Evolutionary conservation across 2,329 filamentous ascomycete species (phyloP).

Genomic region (Fusarium secorum): DNA sequence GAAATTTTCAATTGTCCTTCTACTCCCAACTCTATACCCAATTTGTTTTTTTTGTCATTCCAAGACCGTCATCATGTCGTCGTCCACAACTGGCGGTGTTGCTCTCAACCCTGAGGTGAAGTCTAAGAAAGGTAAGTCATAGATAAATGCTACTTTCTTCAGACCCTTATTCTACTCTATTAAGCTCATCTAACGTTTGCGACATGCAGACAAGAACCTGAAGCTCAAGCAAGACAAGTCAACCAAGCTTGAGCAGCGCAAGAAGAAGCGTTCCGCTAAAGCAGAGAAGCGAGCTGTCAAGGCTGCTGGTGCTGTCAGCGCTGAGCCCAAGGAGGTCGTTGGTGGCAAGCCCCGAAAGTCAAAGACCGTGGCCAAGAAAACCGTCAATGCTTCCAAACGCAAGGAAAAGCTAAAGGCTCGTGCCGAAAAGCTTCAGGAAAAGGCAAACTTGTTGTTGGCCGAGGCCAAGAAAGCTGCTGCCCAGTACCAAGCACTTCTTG

Average conservation of each 20-base stretch:
- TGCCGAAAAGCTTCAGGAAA: slow-evolving; percentile 47
- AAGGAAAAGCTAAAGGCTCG: slow-evolving; percentile 49
- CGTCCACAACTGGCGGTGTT: slow-evolving; percentile 13
- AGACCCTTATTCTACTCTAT: neutral
- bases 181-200: neutral
- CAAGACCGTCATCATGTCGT: slow-evolving; percentile 22
- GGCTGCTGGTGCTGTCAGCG: slow-evolving; percentile 36
- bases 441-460: slow-evolving; percentile 49
- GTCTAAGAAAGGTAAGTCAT: slow-evolving; percentile 27
- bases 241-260: slow-evolving; percentile 40
- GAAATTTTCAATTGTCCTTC: too few relatives aligned
- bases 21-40: neutral
- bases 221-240: slow-evolving; percentile 27
- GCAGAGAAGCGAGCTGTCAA: slow-evolving; percentile 51
- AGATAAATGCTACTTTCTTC: neutral
- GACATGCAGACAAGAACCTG: slow-evolving; percentile 14
- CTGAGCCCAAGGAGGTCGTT: slow-evolving; percentile 45
- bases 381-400: slow-evolving; percentile 50
- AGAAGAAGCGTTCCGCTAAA: slow-evolving; percentile 49
- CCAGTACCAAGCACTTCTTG: slow-evolving; percentile 41
- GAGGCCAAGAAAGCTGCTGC: slow-evolving; percentile 49
- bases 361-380: slow-evolving; percentile 31
- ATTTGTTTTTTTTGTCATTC: neutral
- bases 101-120: slow-evolving; percentile 30
- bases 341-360: slow-evolving; percentile 42